phyloP scores from a whole-genome alignment of 306 rosid genomes.

The Quercus bicolor region DNA sequence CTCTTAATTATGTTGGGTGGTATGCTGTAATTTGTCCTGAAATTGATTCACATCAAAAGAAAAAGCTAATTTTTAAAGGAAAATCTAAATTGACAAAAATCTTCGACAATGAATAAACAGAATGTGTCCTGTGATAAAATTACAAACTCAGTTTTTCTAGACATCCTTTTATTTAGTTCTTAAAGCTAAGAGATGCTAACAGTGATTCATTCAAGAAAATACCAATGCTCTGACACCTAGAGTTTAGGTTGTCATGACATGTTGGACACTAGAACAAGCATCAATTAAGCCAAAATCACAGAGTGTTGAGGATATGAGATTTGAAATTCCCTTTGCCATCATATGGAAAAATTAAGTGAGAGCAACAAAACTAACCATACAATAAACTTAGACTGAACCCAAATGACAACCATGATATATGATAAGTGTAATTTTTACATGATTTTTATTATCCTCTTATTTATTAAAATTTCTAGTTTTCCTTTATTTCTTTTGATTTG shows the following conservation, averaged over 20 bases:
- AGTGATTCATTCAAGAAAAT: not conserved
- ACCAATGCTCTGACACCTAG: not conserved
- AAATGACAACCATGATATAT: not conserved
- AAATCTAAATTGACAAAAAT: not conserved
- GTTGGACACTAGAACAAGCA: not conserved
- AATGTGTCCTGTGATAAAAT: not conserved
- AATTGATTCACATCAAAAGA: constrained; percentile 35
- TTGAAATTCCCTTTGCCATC: not conserved
- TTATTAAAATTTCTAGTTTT: too few species aligned
- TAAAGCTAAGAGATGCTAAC: not conserved
- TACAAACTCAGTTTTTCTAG: not conserved
- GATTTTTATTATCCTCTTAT: too few species aligned
- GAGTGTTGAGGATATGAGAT: not conserved
- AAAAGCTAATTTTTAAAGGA: constrained; percentile 8
- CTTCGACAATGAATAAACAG: constrained; percentile 2
- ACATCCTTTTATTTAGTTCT: not conserved
- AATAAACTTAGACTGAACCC: not conserved
- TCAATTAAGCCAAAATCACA: not conserved
- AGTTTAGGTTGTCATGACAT: not conserved
- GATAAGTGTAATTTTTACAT: too few species aligned
- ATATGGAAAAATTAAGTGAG: not conserved
- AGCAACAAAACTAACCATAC: not conserved
- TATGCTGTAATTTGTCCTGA: constrained; percentile 49
- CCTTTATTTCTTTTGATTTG: too few species aligned
- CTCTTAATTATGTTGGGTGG: too few species aligned